Base-by-base conservation (phyloP, 805 yeast genomes). In the Pichia rugopelliculosa region DNA sequence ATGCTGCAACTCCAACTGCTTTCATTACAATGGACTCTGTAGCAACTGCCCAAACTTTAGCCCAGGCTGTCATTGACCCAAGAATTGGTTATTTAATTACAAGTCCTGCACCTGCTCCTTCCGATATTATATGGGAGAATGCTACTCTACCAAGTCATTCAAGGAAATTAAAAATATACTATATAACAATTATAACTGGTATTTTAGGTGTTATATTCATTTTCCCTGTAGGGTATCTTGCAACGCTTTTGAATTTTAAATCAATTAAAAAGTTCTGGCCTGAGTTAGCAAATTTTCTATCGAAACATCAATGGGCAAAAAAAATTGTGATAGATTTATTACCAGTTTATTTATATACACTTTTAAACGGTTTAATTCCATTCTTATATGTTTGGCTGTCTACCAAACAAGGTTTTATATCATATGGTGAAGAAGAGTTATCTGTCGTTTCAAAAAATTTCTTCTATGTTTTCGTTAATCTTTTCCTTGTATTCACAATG, bases 31-130 rank as follows among this genome's bases (percentile, higher is more conserved):
- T 91, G 96, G 91, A 87, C 54, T 77, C 93, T 0, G 97, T 89
- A 3, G 96, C 96, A 0, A 82, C 89, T 55, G 97, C 98, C 2
- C 99, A 91, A 63, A 84, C 89, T 87, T 83, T 93, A 25, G 96
- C 97, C 0, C 99, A 93, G 63, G 93, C 97, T 0, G 90, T 91
- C 0, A 64, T 93, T 49, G 96, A 90, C 60, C 97, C 97, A 0
- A 76, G 86, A 48, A 88, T 93, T 8, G 83, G 86, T 60, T 86
- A 81, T 49, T 69, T 93, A 45, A 86, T 90, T 33, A 85, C 96
- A 4, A 72, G 77, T 37, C 68, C 89, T 48, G 98, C 98, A 0
- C 98, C 98, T 0, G 95, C 98, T 1, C 98, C 98, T 4, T 91
- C 85, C 58, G 99, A 91, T 62, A 84, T 91, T 22, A 81, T 87